These are phyloP conservation scores for Carnegiea gigantea DNA, from an alignment of 179 eudicot genomes.

Conservation along the genomic window DNA sequence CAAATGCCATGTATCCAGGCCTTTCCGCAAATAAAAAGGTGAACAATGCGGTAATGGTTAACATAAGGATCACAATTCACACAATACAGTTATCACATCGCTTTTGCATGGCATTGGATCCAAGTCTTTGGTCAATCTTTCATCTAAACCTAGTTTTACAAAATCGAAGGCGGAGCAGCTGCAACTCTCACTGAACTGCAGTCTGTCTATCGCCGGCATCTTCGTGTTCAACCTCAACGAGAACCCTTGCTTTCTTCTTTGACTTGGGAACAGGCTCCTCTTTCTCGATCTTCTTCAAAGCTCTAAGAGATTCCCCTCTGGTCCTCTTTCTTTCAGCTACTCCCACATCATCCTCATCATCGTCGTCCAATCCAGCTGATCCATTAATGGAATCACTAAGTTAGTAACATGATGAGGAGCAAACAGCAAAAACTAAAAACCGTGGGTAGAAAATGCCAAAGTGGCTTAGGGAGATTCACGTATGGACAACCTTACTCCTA, in stretches of 20 bases:
- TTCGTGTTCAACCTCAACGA: constrained; percentile 42
- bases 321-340: constrained; percentile 34
- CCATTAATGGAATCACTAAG: neutral
- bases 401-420: neutral
- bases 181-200: constrained; percentile 4
- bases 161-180: neutral
- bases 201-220: constrained; percentile 14
- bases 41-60: neutral
- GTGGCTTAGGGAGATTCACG: neutral
- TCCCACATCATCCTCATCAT: constrained; percentile 45
- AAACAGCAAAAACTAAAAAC: neutral
- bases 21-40: neutral
- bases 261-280: constrained; percentile 35
- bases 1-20: neutral
- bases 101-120: neutral
- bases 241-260: constrained; percentile 54
- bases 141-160: constrained; percentile 14
- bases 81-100: neutral
- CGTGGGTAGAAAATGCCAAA: no score
- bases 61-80: neutral
- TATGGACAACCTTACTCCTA: neutral
- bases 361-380: constrained; percentile 38
- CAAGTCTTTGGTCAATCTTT: neutral
- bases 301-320: constrained; percentile 25
- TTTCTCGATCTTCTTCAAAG: constrained; percentile 36